Evolutionary conservation across 1,139 yeast genomes (phyloP).

Genomic region (Debaryomyces nepalensis): DNA sequence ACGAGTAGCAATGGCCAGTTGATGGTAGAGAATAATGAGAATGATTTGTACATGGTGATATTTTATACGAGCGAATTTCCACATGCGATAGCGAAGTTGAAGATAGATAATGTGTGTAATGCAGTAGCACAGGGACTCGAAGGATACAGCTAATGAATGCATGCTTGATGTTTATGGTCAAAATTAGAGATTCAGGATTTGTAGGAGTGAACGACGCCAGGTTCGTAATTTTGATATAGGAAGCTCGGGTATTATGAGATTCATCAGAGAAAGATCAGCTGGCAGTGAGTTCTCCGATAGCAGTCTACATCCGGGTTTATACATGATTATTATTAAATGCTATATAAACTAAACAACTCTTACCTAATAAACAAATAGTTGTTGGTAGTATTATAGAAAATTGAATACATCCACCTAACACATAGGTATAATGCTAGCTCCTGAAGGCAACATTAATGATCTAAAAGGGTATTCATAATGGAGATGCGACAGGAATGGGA

Average conservation of each 20-base stretch:
- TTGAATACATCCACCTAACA: too few relatives aligned
- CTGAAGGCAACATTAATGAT: background rate
- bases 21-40: slow-evolving; percentile 11
- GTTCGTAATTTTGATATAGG: too few relatives aligned
- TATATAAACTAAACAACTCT: slow-evolving; percentile 9
- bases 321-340: slow-evolving; percentile 9
- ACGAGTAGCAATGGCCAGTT: slow-evolving; percentile 9
- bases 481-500: background rate
- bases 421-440: slow-evolving; percentile 2
- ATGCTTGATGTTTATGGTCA: too few relatives aligned
- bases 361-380: slow-evolving; percentile 3
- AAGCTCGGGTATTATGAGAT: too few relatives aligned
- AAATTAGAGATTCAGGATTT: too few relatives aligned
- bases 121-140: slow-evolving; percentile 40
- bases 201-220: too few relatives aligned
- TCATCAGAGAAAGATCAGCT: background rate
- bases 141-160: slow-evolving; percentile 26
- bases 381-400: slow-evolving; percentile 2
- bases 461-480: background rate
- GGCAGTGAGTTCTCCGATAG: background rate
- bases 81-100: slow-evolving; percentile 49
- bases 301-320: slow-evolving; percentile 4
- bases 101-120: slow-evolving; percentile 39
- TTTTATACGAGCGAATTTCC: slow-evolving; percentile 41
- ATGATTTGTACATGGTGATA: slow-evolving; percentile 30